Evolutionary conservation across 345 rosid species (phyloP).

Genomic region (Citrus inodora): DNA sequence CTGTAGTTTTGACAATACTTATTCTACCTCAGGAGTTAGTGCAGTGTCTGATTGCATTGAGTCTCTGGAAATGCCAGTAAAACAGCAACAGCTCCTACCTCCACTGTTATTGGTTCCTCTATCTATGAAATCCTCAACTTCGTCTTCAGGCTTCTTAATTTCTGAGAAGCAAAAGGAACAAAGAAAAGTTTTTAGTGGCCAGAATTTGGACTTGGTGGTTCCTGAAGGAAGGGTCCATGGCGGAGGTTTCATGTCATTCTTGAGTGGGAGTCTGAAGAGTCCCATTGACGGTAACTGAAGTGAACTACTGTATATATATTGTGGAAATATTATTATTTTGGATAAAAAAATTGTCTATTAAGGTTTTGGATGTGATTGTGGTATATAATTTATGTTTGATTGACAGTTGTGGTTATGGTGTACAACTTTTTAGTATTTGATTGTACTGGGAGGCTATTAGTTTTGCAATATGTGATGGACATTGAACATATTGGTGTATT

Average conservation of each 20-base stretch:
- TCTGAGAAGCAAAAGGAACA: constrained; percentile 40
- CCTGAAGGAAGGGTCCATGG: constrained; percentile 99
- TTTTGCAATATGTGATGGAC: neutral
- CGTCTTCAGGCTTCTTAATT: constrained; percentile 30
- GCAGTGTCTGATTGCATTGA: constrained; percentile 60
- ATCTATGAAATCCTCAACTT: constrained; percentile 69
- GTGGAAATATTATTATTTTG: constrained; percentile 11
- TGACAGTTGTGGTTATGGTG: neutral
- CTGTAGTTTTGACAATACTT: constrained; percentile 49
- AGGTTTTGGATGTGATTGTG: neutral
- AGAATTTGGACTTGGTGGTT: constrained; percentile 37
- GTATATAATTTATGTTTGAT: constrained; percentile 9
- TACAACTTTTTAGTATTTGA: neutral
- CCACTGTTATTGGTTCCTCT: constrained; percentile 85
- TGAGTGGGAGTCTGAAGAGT: constrained; percentile 63
- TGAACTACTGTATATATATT: neutral
- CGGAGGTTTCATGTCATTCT: constrained; percentile 83
- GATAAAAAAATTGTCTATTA: constrained; percentile 31
- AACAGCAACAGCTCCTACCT: constrained; percentile 70
- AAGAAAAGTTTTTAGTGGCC: constrained; percentile 15
- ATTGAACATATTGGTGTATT: neutral
- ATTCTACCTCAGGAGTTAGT: constrained; percentile 57
- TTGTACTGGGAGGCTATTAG: neutral
- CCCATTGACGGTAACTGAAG: constrained; percentile 53
- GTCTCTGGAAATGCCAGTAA: constrained; percentile 45